Evolutionary conservation across 768 basidiomycete genomes (phyloP), one percentile per base, ranked within the genome.

Genomic region (Phaeolepiota aurea): DNA sequence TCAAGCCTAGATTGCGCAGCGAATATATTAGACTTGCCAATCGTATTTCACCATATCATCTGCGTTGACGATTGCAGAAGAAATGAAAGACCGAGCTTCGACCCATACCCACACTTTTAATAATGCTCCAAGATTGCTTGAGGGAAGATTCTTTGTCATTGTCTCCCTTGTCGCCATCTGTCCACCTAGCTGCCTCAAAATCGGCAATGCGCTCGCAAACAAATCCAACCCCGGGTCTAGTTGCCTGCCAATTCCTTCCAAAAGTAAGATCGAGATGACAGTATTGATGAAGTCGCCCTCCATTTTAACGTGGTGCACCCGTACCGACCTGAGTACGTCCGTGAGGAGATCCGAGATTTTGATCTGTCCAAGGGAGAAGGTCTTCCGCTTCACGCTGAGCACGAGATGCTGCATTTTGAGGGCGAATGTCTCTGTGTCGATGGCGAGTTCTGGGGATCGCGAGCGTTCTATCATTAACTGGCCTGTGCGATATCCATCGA

Each of bases 241-340:
- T 64, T 86, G 91, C 44, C 94, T 67, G 15, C 96, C 96, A 49
- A 99, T 97, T 1, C 96, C 96, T 62, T 99, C 96, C 40, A 99
- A 66, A 30, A 99, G 59, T 40, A 99, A 62, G 42, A 97, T 90
- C 7, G 87, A 88, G 44, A 99, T 85, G 44, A 99, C 91, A 0
- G 96, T 98, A 61, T 99, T 99, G 55, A 98, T 82, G 56, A 99
- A 99, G 59, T 98, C 96, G 11, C 84, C 91, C 64, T 99, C 94
- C 82, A 99, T 87, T 68, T 90, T 97, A 48, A 98, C 96, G 55
- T 96, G 94, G 59, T 97, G 93, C 48, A 76, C 71, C 43, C 92
- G 69, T 3, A 99, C 93, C 22, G 82, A 78, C 51, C 66, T 81
- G 37, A 99, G 65, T 5, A 98, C 96, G 47, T 94, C 87, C 3